phyloP scores from a whole-genome alignment of 139 green algal species.

The Volvox reticuliferus region DNA sequence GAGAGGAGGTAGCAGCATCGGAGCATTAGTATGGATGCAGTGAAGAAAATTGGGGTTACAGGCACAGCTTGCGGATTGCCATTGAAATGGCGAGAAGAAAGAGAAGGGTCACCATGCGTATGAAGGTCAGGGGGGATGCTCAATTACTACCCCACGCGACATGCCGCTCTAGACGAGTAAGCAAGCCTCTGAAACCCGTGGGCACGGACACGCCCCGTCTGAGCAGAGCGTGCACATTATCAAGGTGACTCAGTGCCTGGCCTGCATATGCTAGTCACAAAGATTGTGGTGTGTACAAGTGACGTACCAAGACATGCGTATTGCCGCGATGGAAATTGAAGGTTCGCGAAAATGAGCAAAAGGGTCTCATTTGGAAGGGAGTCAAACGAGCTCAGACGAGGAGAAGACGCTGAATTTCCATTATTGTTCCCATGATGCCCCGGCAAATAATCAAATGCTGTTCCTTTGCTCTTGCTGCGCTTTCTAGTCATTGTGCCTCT shows the following conservation, averaged over 20 bases:
- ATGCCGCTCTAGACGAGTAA: background rate
- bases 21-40: background rate
- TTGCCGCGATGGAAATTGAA: background rate
- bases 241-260: too few species aligned
- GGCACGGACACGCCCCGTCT: too few species aligned
- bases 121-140: background rate
- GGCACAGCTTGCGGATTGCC: background rate
- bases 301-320: conserved; percentile 2
- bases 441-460: background rate
- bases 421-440: background rate
- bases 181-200: too few species aligned
- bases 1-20: background rate
- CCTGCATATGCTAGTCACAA: too few species aligned
- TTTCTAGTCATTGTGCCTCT: background rate
- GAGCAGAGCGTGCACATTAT: too few species aligned
- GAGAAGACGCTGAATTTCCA: background rate
- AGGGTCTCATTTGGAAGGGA: conserved; percentile 15
- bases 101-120: background rate
- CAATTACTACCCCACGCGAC: background rate
- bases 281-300: background rate
- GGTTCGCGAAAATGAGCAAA: background rate
- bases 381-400: background rate
- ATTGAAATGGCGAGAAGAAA: too few species aligned
- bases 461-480: background rate
- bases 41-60: background rate